A percentile compares a stretch with the other conserved stretches of the same genome.
phyloP scores from a whole-genome alignment of 2,329 filamentous ascomycete species.

The Clarireedia monteithiana region DNA sequence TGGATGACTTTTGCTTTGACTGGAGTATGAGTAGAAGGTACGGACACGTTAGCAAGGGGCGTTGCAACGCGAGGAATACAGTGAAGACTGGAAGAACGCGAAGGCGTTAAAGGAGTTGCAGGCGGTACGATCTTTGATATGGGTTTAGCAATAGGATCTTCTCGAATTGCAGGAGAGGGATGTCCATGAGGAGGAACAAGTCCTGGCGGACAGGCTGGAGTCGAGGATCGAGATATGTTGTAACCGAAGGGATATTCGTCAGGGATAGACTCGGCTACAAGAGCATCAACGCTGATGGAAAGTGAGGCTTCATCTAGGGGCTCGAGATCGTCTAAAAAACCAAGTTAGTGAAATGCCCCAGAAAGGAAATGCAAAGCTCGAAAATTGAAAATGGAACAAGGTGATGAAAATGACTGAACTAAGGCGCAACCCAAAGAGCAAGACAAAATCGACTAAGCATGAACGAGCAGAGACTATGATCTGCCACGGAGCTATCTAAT shows the following conservation, averaged over 20 bases:
- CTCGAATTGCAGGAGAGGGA: conserved; percentile 27
- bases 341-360: conserved; percentile 16
- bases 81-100: conserved; percentile 14
- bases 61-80: conserved; percentile 22
- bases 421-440: neutral
- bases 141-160: conserved; percentile 21
- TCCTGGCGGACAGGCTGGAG: conserved; percentile 40
- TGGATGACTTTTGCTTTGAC: neutral
- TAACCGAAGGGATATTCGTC: conserved; percentile 18
- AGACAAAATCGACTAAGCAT: neutral
- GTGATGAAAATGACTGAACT: neutral
- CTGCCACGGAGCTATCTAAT: neutral
- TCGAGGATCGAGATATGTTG: conserved; percentile 27
- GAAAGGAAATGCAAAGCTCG: neutral
- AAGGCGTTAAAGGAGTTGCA: conserved; percentile 26
- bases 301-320: conserved; percentile 48
- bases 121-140: conserved; percentile 22
- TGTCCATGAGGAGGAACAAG: conserved; percentile 32
- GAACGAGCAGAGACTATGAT: neutral
- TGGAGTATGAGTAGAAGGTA: conserved; percentile 20
- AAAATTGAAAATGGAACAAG: neutral
- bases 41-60: conserved; percentile 23
- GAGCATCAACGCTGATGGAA: conserved; percentile 50
- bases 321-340: conserved; percentile 42
- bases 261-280: conserved; percentile 49